These are phyloP conservation scores for Medicago ruthenica DNA, from an alignment of 306 rosid species.

Conservation along the genomic window DNA sequence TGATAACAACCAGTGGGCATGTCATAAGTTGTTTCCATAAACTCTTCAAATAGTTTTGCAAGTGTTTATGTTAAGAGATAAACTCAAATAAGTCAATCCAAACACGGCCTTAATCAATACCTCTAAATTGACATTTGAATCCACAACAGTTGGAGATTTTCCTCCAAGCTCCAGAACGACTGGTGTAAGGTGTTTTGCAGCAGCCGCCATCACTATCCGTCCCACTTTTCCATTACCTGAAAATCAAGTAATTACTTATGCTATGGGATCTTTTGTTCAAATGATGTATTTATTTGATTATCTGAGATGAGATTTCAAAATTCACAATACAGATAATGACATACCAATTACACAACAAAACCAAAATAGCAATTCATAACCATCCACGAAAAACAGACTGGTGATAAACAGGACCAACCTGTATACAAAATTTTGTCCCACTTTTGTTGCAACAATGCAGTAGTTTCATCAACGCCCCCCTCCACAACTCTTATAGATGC, in stretches of 20 bases:
- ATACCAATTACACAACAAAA: background rate
- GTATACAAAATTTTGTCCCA: conserved; percentile 98
- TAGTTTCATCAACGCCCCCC: conserved; percentile 83
- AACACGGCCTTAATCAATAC: conserved; percentile 40
- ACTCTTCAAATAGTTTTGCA: background rate
- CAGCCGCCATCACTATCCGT: conserved; percentile 90
- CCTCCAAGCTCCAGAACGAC: conserved; percentile 97
- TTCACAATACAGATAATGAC: no score
- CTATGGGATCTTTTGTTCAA: background rate
- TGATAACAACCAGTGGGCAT: background rate
- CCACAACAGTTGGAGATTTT: conserved; percentile 89
- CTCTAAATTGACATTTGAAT: conserved; percentile 64
- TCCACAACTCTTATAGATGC: conserved; percentile 76
- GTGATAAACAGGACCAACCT: conserved; percentile 55
- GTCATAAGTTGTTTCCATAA: background rate
- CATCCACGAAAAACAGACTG: conserved; percentile 36
- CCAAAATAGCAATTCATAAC: conserved; percentile 1
- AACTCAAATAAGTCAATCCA: background rate
- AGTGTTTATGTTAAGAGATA: background rate
- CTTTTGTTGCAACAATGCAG: conserved; percentile 83
- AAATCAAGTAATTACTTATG: conserved; percentile 19
- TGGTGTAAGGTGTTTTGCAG: conserved; percentile 97
- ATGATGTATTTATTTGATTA: no score
- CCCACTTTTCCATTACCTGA: conserved; percentile 83
- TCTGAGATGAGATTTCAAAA: no score